Evolutionary conservation across 495 filamentous ascomycete genomes (phyloP), one percentile per base, ranked within the genome.

Genomic region (Cercophora sp.): DNA sequence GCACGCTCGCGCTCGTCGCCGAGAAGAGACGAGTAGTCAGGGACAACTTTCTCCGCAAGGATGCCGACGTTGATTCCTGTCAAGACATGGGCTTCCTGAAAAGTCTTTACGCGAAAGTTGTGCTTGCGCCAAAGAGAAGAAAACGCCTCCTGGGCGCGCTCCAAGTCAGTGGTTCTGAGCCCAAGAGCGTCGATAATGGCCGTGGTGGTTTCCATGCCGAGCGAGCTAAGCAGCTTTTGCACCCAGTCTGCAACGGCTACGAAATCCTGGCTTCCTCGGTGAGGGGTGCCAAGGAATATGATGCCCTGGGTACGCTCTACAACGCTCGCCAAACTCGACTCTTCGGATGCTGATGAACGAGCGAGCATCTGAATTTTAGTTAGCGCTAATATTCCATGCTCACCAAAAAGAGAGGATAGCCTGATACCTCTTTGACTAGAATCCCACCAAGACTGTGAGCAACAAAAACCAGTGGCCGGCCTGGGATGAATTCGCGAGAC

Each of bases 281-380:
- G 69, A 20, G 69, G 69, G 5, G 70, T 73, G 23, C 67, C 71
- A 16, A 71, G 67, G 39, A 73, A 74, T 4, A 73, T 34, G 9
- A 74, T 51, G 32, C 55, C 66, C 25, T 45, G 48, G 16, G 69
- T 73, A 24, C 61, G 63, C 24, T 4, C 8, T 6, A 32, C 29
- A 13, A 32, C 13, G 29, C 13, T 13, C 29, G 8, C 13, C 6
- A 13, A 32, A 6, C 13, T 32, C 29, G 29, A 32, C 13, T 32
- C 29, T 13, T 6, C 29, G 6, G 13, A 32, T 6, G 13, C 29
- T 6, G 29, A 6, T 6, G 29, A 6, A 6, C 29, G 6, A 13
- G 29, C 13, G 13, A 32, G 29, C 29, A 32, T 32, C 29, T 32
- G 29, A 32, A 39, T 39, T 8, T 10, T 9, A 39, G n/a, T n/a